Evolutionary conservation across 208 protist genomes (phyloP).

Genomic region (Trypanosoma caninum): DNA sequence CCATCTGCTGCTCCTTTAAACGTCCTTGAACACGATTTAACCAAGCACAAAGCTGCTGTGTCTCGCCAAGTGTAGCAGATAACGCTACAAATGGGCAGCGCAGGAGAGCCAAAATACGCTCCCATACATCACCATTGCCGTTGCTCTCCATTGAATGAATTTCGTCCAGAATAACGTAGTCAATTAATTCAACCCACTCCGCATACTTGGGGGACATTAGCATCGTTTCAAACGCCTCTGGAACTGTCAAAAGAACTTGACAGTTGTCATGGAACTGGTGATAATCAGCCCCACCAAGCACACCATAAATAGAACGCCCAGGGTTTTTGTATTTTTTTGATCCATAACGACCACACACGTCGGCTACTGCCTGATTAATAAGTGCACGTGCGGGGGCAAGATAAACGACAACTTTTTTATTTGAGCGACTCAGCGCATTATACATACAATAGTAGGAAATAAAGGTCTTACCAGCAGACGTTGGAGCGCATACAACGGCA

Average conservation of each 20-base stretch:
- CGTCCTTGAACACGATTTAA: slow-evolving; percentile 81
- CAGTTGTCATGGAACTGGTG: slow-evolving; percentile 81
- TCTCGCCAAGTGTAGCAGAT: slow-evolving; percentile 94
- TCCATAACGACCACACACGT: slow-evolving; percentile 92
- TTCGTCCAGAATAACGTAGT: slow-evolving; percentile 96
- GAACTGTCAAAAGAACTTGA: slow-evolving; percentile 94
- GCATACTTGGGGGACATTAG: slow-evolving; percentile 86
- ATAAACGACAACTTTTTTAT: slow-evolving; percentile 91
- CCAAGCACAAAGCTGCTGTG: slow-evolving; percentile 89
- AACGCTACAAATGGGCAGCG: slow-evolving; percentile 93
- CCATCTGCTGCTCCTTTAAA: slow-evolving; percentile 34
- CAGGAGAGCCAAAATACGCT: slow-evolving; percentile 91
- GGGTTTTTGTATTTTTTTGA: slow-evolving; percentile 79
- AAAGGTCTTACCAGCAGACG: slow-evolving; percentile 96
- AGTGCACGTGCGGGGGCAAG: slow-evolving; percentile 92
- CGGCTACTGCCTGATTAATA: slow-evolving; percentile 93
- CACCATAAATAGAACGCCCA: slow-evolving; percentile 79
- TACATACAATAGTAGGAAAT: slow-evolving; percentile 97
- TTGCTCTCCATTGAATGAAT: slow-evolving; percentile 93
- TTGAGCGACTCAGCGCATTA: slow-evolving; percentile 78
- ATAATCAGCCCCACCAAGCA: slow-evolving; percentile 85
- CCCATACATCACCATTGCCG: slow-evolving; percentile 89
- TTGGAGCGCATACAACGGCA: slow-evolving; percentile 95
- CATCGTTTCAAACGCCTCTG: slow-evolving; percentile 91
- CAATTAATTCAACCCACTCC: slow-evolving; percentile 80